These are phyloP conservation scores for Fomitopsis schrenkii DNA, from an alignment of 1,284 basidiomycete species.

Conservation along the genomic window DNA sequence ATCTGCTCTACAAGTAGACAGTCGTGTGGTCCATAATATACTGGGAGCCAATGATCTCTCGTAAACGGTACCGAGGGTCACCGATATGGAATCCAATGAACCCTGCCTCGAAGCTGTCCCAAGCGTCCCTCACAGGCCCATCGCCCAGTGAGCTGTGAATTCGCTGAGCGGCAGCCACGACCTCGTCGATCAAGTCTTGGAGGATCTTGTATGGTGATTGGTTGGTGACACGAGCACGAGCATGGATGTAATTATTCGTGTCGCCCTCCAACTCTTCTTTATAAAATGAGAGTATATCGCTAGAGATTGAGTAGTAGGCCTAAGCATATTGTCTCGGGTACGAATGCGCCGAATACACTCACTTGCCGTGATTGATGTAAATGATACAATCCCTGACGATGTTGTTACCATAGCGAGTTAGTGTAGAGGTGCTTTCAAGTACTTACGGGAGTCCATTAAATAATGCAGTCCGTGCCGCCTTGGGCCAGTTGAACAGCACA, in stretches of 20 bases:
- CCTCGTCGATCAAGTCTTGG: slow-evolving; percentile 9
- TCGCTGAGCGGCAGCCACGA: slow-evolving; percentile 5
- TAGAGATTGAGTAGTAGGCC: background rate
- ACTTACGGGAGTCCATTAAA: background rate
- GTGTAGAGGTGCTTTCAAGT: background rate
- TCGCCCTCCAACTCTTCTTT: slow-evolving; percentile 16
- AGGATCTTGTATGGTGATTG: slow-evolving; percentile 1
- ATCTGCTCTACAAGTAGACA: no score
- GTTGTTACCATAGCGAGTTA: background rate
- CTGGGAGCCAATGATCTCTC: background rate
- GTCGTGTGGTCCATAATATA: no score
- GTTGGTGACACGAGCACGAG: slow-evolving; percentile 5
- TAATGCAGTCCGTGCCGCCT: background rate
- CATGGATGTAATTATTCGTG: slow-evolving; percentile 7
- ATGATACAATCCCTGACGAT: background rate
- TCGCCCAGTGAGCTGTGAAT: slow-evolving; percentile 7
- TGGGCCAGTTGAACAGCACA: background rate
- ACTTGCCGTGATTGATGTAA: background rate
- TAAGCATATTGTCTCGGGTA: no score
- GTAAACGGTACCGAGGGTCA: background rate
- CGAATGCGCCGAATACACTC: background rate
- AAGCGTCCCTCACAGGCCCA: slow-evolving; percentile 4
- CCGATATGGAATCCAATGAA: slow-evolving; percentile 3
- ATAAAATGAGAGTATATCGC: slow-evolving; percentile 16
- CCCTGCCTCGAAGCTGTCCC: slow-evolving; percentile 11